Base-by-base conservation (phyloP, 2,329 filamentous ascomycete species). In the Aureobasidium lini region DNA sequence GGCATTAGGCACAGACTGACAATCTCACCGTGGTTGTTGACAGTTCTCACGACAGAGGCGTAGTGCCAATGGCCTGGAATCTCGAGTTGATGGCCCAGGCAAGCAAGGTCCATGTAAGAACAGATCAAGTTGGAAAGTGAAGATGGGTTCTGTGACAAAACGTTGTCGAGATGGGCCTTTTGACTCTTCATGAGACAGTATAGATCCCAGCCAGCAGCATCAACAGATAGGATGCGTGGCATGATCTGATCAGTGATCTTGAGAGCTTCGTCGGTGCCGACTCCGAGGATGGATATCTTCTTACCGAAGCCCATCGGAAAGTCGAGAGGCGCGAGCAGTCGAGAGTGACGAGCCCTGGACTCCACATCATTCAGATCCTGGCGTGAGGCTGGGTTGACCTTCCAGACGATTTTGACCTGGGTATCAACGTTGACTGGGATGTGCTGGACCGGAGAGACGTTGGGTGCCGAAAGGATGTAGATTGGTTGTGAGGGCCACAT, bases 201-300 rank as follows among this genome's bases (percentile, higher is more conserved):
- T 3, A 57, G 40, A 15, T 57, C 52, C 39, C 37, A 44, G 15
- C 52, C 52, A 9, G 46, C 52, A 29, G 52, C 52, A 18, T 57
- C 40, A 18, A 37, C 37, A 15, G 29, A 36, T 2, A 46, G 15
- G 8, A 57, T 9, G 15, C 42, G 52, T 10, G 52, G 52, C 52
- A 37, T 57, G 6, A n/a, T 6, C 4, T 57, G 37, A 7, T 36
- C 32, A 4, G 40, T 28, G 7, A 57, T 13, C n/a, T 13, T 36
- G 28, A 13, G 31, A 23, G 40, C 52, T 16, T 37, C 28, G 40
- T 57, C 52, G 7, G 36, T 23, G 18, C 46, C 52, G 10, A 31
- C 40, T 7, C 52, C 52, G 8, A 57, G 2, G 11, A 57, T 28
- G 6, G 31, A 36, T 8, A 42, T 37, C 4, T 29, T 44, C 28